Conservation (phyloP, 2,329 filamentous ascomycete species). For the Diaporthe nobilis region DNA sequence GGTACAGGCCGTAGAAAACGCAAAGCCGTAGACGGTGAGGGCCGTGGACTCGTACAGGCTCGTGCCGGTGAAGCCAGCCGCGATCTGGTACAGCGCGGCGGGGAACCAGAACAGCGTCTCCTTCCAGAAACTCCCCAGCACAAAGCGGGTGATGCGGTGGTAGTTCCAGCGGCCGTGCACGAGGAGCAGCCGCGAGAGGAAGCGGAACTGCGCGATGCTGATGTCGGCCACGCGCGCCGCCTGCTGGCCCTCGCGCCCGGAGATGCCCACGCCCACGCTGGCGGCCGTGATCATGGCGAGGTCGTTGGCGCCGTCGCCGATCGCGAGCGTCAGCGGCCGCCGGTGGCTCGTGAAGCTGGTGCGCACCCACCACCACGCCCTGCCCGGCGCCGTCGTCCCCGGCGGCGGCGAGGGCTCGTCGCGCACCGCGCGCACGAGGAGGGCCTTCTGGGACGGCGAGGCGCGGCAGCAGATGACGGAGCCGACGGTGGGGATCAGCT, state of each 20-base stretch:
- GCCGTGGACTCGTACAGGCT: slow-evolving; percentile 86
- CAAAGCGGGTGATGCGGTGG: slow-evolving; percentile 88
- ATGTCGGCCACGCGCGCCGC: slow-evolving; percentile 93
- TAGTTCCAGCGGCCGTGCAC: slow-evolving; percentile 95
- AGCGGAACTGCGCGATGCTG: slow-evolving; percentile 91
- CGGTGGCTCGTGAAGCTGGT: slow-evolving; percentile 26
- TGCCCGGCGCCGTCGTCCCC: background rate
- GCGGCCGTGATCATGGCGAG: slow-evolving; percentile 92
- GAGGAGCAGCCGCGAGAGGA: slow-evolving; percentile 83
- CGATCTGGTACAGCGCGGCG: slow-evolving; percentile 86
- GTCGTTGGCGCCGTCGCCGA: slow-evolving; percentile 94
- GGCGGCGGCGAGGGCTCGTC: slow-evolving; percentile 43
- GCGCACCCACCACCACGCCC: slow-evolving; percentile 10
- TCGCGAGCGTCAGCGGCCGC: slow-evolving; percentile 79
- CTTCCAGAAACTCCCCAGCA: slow-evolving; percentile 94
- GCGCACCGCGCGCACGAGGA: slow-evolving; percentile 86
- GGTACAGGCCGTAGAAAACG: slow-evolving; percentile 90
- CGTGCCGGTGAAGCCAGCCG: slow-evolving; percentile 90
- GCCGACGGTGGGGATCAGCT: slow-evolving; percentile 84
- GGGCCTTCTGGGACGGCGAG: slow-evolving; percentile 89
- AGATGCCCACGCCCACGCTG: slow-evolving; percentile 92
- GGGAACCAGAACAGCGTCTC: slow-evolving; percentile 86
- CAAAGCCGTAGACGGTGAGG: slow-evolving; percentile 88
- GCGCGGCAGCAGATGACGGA: slow-evolving; percentile 95
- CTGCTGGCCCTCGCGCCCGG: slow-evolving; percentile 91